Percentiles rank a stretch among this genome's conserved stretches.
Evolutionary conservation across 306 rosid species (phyloP).

Genomic region (Cucurbita moschata): DNA sequence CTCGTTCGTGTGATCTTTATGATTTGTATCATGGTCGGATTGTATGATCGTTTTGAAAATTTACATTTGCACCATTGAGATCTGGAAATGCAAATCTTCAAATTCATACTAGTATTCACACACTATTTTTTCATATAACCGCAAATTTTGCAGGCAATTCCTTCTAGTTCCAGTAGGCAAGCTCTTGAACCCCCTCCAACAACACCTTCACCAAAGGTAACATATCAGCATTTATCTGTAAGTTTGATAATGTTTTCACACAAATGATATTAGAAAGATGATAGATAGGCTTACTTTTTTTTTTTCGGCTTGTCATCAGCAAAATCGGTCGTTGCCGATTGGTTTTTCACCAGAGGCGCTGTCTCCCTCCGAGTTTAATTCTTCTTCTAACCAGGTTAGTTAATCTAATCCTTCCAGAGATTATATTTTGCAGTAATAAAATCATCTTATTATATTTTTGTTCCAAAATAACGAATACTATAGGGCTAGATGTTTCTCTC

Average conservation of each 20-base stretch:
- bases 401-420: background rate
- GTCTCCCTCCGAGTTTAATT: conserved; percentile 25
- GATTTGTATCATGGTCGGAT: background rate
- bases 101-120: background rate
- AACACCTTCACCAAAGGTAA: conserved; percentile 60
- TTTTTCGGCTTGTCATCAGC: conserved; percentile 9
- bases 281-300: background rate
- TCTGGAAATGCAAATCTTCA: background rate
- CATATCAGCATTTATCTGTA: background rate
- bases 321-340: conserved; percentile 33
- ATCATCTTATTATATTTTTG: background rate
- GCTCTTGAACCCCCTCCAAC: conserved; percentile 39
- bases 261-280: background rate
- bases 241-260: background rate
- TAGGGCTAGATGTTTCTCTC: background rate
- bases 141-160: conserved; percentile 10
- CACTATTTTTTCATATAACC: background rate
- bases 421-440: background rate
- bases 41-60: no score
- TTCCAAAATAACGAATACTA: background rate
- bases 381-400: conserved; percentile 39
- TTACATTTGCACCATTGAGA: background rate
- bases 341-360: conserved; percentile 17
- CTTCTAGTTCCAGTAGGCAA: conserved; percentile 32
- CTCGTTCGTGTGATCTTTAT: background rate